Conservation (phyloP, 306 rosid genomes). For the Amphicarpaea edgeworthii region DNA sequence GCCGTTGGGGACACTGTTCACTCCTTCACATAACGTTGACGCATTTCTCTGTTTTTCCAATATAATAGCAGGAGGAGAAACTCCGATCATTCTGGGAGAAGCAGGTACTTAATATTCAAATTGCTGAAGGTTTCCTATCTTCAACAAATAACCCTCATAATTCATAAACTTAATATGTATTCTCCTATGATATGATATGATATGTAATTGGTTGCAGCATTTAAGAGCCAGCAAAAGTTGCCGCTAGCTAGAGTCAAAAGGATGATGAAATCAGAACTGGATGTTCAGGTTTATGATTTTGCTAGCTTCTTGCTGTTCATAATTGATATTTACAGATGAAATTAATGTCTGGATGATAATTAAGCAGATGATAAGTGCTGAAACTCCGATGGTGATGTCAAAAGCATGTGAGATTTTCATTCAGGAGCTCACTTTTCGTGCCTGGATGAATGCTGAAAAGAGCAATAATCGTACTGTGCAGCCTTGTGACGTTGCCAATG, state of each 20-base stretch:
- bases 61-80: conserved; percentile 28
- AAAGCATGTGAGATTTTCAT: conserved; percentile 61
- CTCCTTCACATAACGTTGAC: not conserved
- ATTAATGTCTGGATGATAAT: no score
- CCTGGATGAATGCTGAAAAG: conserved; percentile 48
- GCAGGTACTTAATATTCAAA: conserved; percentile 33
- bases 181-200: no score
- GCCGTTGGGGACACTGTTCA: no score
- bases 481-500: conserved; percentile 44
- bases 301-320: no score
- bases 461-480: conserved; percentile 32
- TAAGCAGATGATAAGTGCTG: conserved; percentile 51
- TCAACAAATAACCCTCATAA: not conserved
- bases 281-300: conserved; percentile 45
- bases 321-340: no score
- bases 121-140: conserved; percentile 42
- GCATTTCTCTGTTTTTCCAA: not conserved
- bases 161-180: no score
- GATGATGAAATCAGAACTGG: conserved; percentile 43
- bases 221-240: conserved; percentile 44
- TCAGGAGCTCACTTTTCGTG: conserved; percentile 54
- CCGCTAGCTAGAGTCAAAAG: conserved; percentile 50
- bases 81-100: conserved; percentile 43
- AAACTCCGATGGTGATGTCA: conserved; percentile 48
- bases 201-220: no score